Percentiles rank a stretch among this genome's conserved stretches.
phyloP scores from a whole-genome alignment of 2,329 filamentous ascomycete genomes.

The Pseudopyrenochaeta lycopersici region DNA sequence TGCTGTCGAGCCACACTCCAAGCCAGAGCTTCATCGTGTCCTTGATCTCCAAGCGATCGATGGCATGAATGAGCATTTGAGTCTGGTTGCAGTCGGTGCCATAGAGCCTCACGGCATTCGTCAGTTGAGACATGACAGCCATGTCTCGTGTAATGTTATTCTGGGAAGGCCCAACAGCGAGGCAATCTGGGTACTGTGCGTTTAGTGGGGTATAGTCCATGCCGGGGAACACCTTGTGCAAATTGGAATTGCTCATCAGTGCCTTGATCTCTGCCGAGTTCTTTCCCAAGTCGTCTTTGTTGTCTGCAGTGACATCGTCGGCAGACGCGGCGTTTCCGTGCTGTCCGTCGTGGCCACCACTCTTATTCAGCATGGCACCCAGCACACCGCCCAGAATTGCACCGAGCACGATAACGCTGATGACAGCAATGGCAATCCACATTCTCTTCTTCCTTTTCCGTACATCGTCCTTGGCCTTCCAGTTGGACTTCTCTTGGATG shows the following conservation, averaged over 20 bases:
- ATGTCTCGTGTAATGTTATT: slow-evolving; percentile 95
- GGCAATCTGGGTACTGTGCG: slow-evolving; percentile 86
- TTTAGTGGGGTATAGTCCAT: slow-evolving; percentile 96
- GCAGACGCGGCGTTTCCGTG: slow-evolving; percentile 29
- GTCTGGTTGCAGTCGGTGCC: slow-evolving; percentile 98
- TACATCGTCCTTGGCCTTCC: slow-evolving; percentile 59
- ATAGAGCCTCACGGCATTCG: slow-evolving; percentile 87
- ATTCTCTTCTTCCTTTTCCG: slow-evolving; percentile 68
- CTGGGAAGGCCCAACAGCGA: slow-evolving; percentile 80
- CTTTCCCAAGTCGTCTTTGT: slow-evolving; percentile 76
- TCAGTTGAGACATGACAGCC: slow-evolving; percentile 88
- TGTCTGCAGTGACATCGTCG: slow-evolving; percentile 65
- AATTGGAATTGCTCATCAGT: slow-evolving; percentile 78
- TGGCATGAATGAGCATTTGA: slow-evolving; percentile 86
- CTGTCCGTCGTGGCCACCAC: slow-evolving; percentile 34
- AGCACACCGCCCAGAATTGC: slow-evolving; percentile 78
- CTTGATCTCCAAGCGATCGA: slow-evolving; percentile 76
- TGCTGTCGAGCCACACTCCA: slow-evolving; percentile 90
- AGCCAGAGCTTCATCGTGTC: slow-evolving; percentile 85
- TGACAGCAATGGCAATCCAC: slow-evolving; percentile 71
- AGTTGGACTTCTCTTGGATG: slow-evolving; percentile 71
- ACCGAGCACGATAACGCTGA: slow-evolving; percentile 72
- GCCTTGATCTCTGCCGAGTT: slow-evolving; percentile 81
- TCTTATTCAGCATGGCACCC: slow-evolving; percentile 72
- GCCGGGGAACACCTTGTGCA: slow-evolving; percentile 94